Evolutionary conservation across 2,329 filamentous ascomycete species (phyloP).

Genomic region (Ophiostoma montium): DNA sequence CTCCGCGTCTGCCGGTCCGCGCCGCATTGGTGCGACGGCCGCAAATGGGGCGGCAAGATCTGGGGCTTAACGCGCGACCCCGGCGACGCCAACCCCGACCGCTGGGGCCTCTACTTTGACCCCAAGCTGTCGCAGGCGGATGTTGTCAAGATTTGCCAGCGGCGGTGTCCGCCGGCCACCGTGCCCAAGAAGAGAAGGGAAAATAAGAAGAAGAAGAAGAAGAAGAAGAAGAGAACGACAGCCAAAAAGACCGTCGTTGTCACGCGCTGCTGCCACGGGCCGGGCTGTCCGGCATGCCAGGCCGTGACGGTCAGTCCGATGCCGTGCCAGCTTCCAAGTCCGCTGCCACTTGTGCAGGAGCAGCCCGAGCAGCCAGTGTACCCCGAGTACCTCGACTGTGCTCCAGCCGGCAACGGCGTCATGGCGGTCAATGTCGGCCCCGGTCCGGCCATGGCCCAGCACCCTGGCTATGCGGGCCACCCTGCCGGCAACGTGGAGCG

Average conservation of each 20-base stretch:
- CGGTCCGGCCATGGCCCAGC: background rate
- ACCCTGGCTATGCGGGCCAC: constrained; percentile 2
- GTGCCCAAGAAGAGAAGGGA: too few species aligned
- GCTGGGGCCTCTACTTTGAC: constrained; percentile 10
- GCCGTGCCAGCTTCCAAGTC: too few species aligned
- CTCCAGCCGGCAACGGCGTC: background rate
- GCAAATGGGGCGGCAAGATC: constrained; percentile 12
- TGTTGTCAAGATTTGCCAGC: constrained; percentile 3
- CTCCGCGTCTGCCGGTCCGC: constrained; percentile 1
- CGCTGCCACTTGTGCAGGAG: too few species aligned
- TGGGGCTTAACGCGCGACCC: constrained; percentile 7
- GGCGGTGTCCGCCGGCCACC: background rate
- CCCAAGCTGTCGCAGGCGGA: constrained; percentile 6
- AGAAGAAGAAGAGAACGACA: background rate
- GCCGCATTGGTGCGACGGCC: constrained; percentile 13
- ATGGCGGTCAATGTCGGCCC: background rate
- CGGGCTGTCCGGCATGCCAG: background rate
- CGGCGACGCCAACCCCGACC: constrained; percentile 4
- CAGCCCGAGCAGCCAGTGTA: too few species aligned
- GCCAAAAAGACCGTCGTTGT: background rate
- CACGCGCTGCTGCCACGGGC: background rate
- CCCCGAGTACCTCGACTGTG: too few species aligned
- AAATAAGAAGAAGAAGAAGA: too few species aligned
- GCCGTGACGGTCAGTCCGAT: background rate
- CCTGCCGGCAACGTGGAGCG: constrained; percentile 5